A percentile compares a stretch with the other conserved stretches of the same genome.
Evolutionary conservation across 345 rosid species (phyloP).

Genomic region (Arabidopsis suecica): DNA sequence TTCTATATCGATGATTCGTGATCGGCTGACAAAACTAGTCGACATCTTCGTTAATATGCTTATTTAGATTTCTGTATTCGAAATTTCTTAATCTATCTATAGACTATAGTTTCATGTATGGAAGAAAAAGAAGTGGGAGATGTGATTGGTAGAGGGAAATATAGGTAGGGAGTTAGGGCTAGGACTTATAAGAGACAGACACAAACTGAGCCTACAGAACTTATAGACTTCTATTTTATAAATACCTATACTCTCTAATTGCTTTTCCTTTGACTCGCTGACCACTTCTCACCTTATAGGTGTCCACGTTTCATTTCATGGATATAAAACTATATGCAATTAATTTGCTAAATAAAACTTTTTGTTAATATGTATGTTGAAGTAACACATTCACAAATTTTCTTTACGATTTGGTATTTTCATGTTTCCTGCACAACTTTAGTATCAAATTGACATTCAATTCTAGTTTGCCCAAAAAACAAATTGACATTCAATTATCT

Average conservation of each 20-base stretch:
- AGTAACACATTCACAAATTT: background rate
- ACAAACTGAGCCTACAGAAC: conserved; percentile 40
- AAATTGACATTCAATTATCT: background rate
- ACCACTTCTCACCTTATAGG: conserved; percentile 21
- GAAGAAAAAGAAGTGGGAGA: conserved; percentile 19
- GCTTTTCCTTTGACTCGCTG: conserved; percentile 44
- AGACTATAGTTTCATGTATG: conserved; percentile 33
- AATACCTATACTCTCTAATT: conserved; percentile 25
- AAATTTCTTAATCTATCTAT: conserved; percentile 4
- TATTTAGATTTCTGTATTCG: background rate
- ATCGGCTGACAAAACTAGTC: background rate
- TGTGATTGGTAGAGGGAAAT: conserved; percentile 25
- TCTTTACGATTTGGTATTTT: background rate
- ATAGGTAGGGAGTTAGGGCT: conserved; percentile 35
- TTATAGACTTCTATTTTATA: conserved; percentile 38
- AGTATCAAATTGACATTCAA: background rate
- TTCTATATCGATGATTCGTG: conserved; percentile 13
- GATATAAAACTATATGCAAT: conserved; percentile 18
- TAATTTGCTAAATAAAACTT: background rate
- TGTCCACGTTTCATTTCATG: conserved; percentile 24
- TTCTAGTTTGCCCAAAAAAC: background rate
- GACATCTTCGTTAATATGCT: conserved; percentile 13
- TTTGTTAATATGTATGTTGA: background rate
- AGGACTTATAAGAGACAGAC: conserved; percentile 39
- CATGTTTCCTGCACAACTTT: background rate